These are phyloP conservation scores for Silybum marianum DNA, from an alignment of 129 eudicot genomes.

Conservation along the genomic window DNA sequence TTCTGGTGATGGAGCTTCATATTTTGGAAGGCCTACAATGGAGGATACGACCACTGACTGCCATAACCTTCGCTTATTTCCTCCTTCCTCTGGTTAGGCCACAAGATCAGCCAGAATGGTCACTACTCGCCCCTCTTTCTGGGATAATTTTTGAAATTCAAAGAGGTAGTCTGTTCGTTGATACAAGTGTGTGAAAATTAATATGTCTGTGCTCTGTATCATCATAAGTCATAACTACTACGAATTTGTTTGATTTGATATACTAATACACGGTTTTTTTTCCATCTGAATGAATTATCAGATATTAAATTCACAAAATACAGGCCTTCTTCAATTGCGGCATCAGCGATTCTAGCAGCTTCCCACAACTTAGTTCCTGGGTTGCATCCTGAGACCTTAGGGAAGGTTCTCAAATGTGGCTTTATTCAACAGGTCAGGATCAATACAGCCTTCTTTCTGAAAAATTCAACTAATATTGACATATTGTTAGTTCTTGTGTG, in stretches of 20 bases:
- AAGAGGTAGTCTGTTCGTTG: conserved; percentile 8
- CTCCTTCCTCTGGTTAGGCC: conserved; percentile 5
- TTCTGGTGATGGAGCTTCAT: conserved; percentile 19
- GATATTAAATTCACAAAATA: conserved; percentile 20
- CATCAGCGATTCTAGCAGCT: conserved; percentile 14
- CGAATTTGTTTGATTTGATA: background rate
- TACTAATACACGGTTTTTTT: background rate
- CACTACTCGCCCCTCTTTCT: background rate
- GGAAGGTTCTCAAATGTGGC: background rate
- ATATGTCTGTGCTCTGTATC: too few species aligned
- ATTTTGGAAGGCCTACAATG: conserved; percentile 9
- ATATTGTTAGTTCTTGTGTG: background rate
- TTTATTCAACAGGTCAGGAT: background rate
- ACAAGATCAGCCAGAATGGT: background rate
- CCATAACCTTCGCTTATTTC: background rate
- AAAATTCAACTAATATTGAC: background rate
- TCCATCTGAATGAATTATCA: background rate
- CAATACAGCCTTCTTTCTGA: background rate
- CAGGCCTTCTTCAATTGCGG: conserved; percentile 32
- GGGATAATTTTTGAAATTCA: background rate
- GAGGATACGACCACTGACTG: conserved; percentile 1
- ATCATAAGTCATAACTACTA: too few species aligned
- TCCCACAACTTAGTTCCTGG: background rate
- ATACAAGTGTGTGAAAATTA: too few species aligned
- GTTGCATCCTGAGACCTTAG: background rate